Evolutionary conservation across 305 asterid species (phyloP), one percentile per base, ranked within the genome.

Genomic region (Ajuga reptans): DNA sequence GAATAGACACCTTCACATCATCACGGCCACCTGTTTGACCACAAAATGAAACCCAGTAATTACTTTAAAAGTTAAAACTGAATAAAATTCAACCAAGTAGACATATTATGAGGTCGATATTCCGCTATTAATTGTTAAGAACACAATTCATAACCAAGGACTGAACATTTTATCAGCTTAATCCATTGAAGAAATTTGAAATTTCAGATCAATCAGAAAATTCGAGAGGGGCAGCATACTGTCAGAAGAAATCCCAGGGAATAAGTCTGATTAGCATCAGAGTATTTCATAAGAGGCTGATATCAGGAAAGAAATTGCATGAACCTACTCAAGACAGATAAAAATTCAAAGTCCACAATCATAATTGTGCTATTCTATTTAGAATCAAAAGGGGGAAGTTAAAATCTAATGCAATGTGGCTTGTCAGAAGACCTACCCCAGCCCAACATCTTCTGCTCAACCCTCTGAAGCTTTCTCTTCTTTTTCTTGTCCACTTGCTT

Each of bases 381-480:
- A 56, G 31, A 55, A 2, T 15, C n/a, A 43, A 34, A 47, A 50
- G 27, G 50, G 50, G 49, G n/a, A 46, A 64, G 47, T 14, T 57
- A 3, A 8, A 39, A 51, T 24, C 68, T 54, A 46, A 51, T 41
- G 68, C n/a, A 29, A 69, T 37, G n/a, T 39, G 52, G 33, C 36
- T 66, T n/a, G 36, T 60, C 55, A 50, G 42, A 62, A 76, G 66
- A 71, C 90, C 11, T 86, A 92, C 98, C 98, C 98, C 98, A 92
- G 70, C 98, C 95, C 75, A 90, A 87, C 95, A 92, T 87, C 85
- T 92, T 92, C 72, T 82, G 86, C 79, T 92, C 98, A 59, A 85
- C 92, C 79, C 81, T 83, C 83, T 92, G 90, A 79, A 87, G 84
- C 70, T 90, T 92, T 75, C 70, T 90, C 88, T 90, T 90, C 90